Evolutionary conservation across 495 filamentous ascomycete genomes (phyloP), one percentile per base, ranked within the genome.

Genomic region (Aspergillus ostianus): DNA sequence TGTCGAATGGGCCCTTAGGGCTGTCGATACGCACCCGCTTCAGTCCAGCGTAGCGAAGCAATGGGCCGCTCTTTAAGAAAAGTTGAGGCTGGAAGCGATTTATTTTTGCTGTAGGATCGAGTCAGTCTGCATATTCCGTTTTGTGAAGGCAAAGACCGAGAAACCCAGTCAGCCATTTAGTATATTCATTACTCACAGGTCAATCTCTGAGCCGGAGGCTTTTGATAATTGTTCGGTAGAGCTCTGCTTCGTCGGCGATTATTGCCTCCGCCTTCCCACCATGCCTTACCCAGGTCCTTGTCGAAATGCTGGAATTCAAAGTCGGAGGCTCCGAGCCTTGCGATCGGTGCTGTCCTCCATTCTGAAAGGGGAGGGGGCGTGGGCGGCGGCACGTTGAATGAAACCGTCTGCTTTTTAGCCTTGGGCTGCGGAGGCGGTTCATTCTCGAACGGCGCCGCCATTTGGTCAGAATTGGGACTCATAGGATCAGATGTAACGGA

Each of bases 41-140:
- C 41, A 97, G 80, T n/a, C 95, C 94, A 50, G 87, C 90, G 72
- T 93, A 98, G 32, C 95, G 84, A 55, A 98, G 77, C 47, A 98
- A 77, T 17, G 94, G 94, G 5, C 94, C 94, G 68, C 92, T 93
- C 72, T 90, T 91, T 49, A 98, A 79, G 70, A 90, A 92, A 6
- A 98, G 75, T 13, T 83, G 81, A 13, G 94, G 94, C 56, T 87
- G 87, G 75, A 97, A 98, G 58, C 78, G 80, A 27, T 41, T 91
- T 90, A 45, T 81, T 80, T 50, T 73, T 80, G 82, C 67, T 67
- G 20, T 47, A 41, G 15, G 23, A 54, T 12, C 30, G 59, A 64
- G 55, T 75, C 61, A 77, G 62, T 58, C 18, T 41, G 13, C 8
- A 50, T 2, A 15, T 17, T 36, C 27, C 13, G 4, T 5, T 47